Percentiles rank a stretch among this genome's conserved stretches.
These are phyloP conservation scores for Groenewaldozyma salmanticensis DNA, from an alignment of 805 yeast species.

Conservation along the genomic window DNA sequence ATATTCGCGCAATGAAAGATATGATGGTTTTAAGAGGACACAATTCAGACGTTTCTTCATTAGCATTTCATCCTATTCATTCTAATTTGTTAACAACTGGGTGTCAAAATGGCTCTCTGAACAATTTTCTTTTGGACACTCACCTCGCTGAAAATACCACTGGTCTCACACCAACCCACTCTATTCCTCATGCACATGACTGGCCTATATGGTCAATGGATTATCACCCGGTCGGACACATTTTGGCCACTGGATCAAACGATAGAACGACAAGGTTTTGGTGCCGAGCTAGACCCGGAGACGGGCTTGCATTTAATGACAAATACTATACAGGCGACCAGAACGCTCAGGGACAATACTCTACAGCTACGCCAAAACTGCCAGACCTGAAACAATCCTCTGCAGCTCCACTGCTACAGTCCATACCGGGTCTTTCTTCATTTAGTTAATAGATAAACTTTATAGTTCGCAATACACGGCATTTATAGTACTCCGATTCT, in stretches of 20 bases:
- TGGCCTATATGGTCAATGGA: constrained; percentile 83
- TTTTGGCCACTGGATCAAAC: constrained; percentile 84
- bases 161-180: constrained; percentile 27
- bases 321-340: constrained; percentile 44
- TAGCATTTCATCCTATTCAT: constrained; percentile 91
- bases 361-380: no score
- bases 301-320: constrained; percentile 71
- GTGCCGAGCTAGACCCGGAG: constrained; percentile 89
- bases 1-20: constrained; percentile 76
- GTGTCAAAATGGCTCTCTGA: constrained; percentile 79
- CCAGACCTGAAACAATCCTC: no score
- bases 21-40: constrained; percentile 62
- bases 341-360: no score
- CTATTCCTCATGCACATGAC: constrained; percentile 88
- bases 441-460: no score
- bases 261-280: constrained; percentile 90
- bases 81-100: constrained; percentile 73
- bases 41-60: constrained; percentile 74
- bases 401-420: no score
- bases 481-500: no score
- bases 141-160: constrained; percentile 21
- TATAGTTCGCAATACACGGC: no score
- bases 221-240: constrained; percentile 91
- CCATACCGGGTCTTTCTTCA: no score
- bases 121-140: constrained; percentile 61